Evolutionary conservation across 345 rosid species (phyloP), one percentile per base, ranked within the genome.

Genomic region (Pistacia vera): DNA sequence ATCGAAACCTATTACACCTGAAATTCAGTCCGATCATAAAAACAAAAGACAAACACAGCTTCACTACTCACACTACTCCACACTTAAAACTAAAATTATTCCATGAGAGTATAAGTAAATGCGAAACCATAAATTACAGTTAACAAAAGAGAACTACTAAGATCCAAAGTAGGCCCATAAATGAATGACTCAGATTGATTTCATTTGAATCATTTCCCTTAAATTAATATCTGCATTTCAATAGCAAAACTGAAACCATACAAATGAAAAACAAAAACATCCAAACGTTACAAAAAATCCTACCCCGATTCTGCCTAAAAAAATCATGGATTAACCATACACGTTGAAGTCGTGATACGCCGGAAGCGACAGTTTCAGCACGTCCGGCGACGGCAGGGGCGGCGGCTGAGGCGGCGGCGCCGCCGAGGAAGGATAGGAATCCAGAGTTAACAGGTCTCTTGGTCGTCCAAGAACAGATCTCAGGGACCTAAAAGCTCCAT

Each of bases 401-500:
- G 8, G 91, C 94, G 20, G 93, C 91, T 0, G 92, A 81, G 11
- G 91, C 80, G 74, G 92, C 91, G 44, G 90, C 88, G 10, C 88
- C 88, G 3, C 95, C 92, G 35, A 91, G 92, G 88, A 90, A 90
- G 3, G 93, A 91, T 62, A 91, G 86, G 41, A 93, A 81, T 58
- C 94, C 97, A 1, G 89, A 73, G 55, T 78, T 87, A 0, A 75
- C 85, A 12, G 91, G 94, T n/a, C 81, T 91, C 93, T 67, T 91
- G 94, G 11, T 93, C 97, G 70, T 93, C 98, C 57, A 91, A 35
- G 68, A 93, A 93, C 59, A 93, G 85, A 79, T 93, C 83, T 93
- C 98, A 0, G 97, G 98, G 67, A 88, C 82, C 92, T 90, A 82
- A 93, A 93, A 17, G 98, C 97, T 5, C 97, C 98, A 30, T 91